Percentiles rank a stretch among this genome's conserved stretches.
phyloP scores from a whole-genome alignment of 495 filamentous ascomycete species.

The Neurospora sp. region DNA sequence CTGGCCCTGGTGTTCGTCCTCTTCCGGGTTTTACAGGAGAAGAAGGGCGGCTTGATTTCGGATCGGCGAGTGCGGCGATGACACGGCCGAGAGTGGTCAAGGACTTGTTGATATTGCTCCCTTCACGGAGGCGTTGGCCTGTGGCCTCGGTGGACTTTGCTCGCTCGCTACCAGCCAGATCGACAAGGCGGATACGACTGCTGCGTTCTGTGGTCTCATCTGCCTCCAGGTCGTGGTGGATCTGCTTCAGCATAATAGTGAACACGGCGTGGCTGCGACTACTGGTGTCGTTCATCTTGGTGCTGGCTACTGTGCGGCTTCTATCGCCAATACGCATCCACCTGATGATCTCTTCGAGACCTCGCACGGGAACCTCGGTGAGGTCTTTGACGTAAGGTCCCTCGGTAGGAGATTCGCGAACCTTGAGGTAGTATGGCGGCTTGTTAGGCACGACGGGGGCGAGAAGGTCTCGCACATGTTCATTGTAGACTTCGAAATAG shows the following conservation, averaged over 20 bases:
- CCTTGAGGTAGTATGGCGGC: conserved; percentile 86
- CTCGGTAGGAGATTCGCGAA: conserved; percentile 88
- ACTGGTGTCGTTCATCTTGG: conserved; percentile 99
- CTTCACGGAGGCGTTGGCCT: conserved; percentile 80
- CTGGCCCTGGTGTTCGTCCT: conserved; percentile 14
- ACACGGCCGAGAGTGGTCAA: conserved; percentile 91
- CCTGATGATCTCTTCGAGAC: conserved; percentile 70
- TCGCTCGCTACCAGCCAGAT: conserved; percentile 89
- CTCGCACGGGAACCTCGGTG: conserved; percentile 82
- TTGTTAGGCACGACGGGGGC: conserved; percentile 59
- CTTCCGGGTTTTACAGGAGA: background rate
- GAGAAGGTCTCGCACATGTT: conserved; percentile 92
- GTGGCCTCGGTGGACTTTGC: conserved; percentile 95
- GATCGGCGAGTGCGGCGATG: conserved; percentile 91
- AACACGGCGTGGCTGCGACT: conserved; percentile 94
- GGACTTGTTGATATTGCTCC: conserved; percentile 97
- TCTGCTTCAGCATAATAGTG: conserved; percentile 94
- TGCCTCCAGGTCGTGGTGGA: conserved; percentile 79
- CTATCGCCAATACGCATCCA: conserved; percentile 85
- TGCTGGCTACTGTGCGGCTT: conserved; percentile 85
- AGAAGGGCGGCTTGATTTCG: conserved; percentile 37
- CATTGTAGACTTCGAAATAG: conserved; percentile 99
- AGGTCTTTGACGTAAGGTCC: conserved; percentile 97
- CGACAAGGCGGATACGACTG: conserved; percentile 88
- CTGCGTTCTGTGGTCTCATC: conserved; percentile 93